A percentile compares a stretch with the other conserved stretches of the same genome.
Evolutionary conservation across 129 eudicot genomes (phyloP).

Genomic region (Kitagawia praeruptora): DNA sequence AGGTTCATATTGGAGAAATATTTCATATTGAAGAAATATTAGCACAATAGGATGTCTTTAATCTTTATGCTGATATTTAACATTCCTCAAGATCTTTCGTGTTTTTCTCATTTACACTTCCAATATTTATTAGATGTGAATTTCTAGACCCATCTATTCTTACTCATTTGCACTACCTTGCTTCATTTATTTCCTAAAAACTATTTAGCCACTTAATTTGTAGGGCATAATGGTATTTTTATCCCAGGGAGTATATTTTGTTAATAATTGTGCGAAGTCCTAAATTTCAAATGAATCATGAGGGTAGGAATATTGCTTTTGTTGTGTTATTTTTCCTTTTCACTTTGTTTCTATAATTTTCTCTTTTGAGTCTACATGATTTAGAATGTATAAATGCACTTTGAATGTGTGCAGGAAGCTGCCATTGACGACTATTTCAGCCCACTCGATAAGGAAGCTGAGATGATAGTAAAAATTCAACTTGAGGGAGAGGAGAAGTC

Average conservation of each 20-base stretch:
- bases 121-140: neutral
- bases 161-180: neutral
- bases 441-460: slow-evolving; percentile 83
- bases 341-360: neutral
- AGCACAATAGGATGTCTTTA: neutral
- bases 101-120: neutral
- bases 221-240: neutral
- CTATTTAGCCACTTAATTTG: neutral
- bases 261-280: neutral
- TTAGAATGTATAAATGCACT: neutral
- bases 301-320: neutral
- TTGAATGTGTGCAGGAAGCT: slow-evolving; percentile 44
- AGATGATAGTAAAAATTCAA: slow-evolving; percentile 58
- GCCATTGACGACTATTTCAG: no score
- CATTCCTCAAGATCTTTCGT: neutral
- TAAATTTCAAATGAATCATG: neutral
- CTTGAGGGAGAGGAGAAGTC: slow-evolving; percentile 65
- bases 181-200: neutral
- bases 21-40: no score
- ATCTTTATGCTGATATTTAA: neutral
- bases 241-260: neutral
- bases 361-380: neutral
- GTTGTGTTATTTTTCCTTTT: neutral
- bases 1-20: neutral
- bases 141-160: neutral